These are phyloP conservation scores for Halophytophthora polymorphica DNA, from an alignment of 352 stramenopile species.

Conservation along the genomic window DNA sequence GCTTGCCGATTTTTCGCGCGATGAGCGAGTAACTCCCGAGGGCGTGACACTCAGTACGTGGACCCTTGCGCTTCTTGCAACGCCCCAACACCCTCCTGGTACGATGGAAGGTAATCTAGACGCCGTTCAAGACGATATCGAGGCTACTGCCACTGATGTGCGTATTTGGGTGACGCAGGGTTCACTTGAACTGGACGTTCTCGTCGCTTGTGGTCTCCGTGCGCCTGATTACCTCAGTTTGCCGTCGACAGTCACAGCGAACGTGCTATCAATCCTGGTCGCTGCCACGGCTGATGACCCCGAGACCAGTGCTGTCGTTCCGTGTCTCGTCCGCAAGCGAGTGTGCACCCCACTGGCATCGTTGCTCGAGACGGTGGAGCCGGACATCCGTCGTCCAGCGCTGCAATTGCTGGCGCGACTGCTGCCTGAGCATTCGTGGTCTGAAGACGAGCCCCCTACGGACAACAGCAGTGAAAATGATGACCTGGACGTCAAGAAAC, in stretches of 20 bases:
- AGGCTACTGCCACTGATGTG: constrained; percentile 10
- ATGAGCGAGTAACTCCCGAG: constrained; percentile 30
- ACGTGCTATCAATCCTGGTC: constrained; percentile 43
- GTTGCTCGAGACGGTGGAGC: constrained; percentile 55
- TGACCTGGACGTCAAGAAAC: not conserved
- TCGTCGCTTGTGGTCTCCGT: constrained; percentile 36
- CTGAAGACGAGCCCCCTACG: constrained; percentile 9
- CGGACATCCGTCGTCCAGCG: constrained; percentile 38
- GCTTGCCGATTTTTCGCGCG: constrained; percentile 33
- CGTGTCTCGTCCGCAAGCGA: constrained; percentile 28
- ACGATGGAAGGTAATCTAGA: not conserved
- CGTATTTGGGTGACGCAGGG: constrained; percentile 33
- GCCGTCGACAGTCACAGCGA: constrained; percentile 28
- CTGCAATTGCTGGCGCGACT: constrained; percentile 44
- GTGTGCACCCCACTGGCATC: constrained; percentile 39
- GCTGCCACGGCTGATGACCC: constrained; percentile 12
- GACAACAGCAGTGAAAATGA: not conserved
- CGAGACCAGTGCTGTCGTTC: constrained; percentile 15
- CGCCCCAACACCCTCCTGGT: constrained; percentile 6
- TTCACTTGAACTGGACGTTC: constrained; percentile 24
- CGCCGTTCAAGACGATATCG: constrained; percentile 3
- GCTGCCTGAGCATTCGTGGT: constrained; percentile 23
- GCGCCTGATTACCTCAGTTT: constrained; percentile 28
- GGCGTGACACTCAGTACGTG: constrained; percentile 36
- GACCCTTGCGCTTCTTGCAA: constrained; percentile 42